Evolutionary conservation across 1,284 basidiomycete species (phyloP), one percentile per base, ranked within the genome.

Genomic region (Lignosus rhinocerotis): DNA sequence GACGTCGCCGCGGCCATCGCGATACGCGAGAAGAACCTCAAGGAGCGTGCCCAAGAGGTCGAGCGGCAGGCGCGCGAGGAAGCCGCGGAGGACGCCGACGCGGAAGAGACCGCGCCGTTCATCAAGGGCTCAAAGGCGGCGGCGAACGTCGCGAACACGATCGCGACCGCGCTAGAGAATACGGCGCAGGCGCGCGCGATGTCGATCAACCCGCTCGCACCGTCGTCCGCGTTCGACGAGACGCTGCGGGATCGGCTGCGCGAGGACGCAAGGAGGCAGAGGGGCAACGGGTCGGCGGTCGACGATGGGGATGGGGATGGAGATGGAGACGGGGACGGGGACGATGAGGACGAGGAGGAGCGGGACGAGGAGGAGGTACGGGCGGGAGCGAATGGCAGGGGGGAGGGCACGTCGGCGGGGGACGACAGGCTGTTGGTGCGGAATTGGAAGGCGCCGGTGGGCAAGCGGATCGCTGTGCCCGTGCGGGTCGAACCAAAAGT

Each of bases 401-500:
- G 80, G 16, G 72, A 73, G 46, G 70, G 69, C 25, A 68, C 65
- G 44, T 62, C 64, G 39, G 56, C 60, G 17, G 78, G 76, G 16
- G 77, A 83, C 39, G 86, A 88, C 59, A 78, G 86, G 55, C 71
- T 85, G 25, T 66, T 90, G 47, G 87, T 92, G 48, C 80, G 90
- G 59, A 82, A 88, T 59, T 94, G 94, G 86, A 79, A 74, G 25
- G 95, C 96, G 2, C 90, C 92, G 1, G 77, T 83, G 46, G 96
- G 96, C 17, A 98, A 98, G 79, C 84, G 86, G 64, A 95, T 99
- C 59, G 86, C 94, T 1, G 85, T 99, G 1, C 96, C 96, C 36
- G 89, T 99, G 34, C 86, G 96, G 52, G 85, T 99, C 56, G 96
- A 99, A 76, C 96, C 96, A 38, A 99, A 99, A 77, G 95, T 97